Conservation (phyloP, 2,329 filamentous ascomycete genomes). For the Beauveria asiatica region DNA sequence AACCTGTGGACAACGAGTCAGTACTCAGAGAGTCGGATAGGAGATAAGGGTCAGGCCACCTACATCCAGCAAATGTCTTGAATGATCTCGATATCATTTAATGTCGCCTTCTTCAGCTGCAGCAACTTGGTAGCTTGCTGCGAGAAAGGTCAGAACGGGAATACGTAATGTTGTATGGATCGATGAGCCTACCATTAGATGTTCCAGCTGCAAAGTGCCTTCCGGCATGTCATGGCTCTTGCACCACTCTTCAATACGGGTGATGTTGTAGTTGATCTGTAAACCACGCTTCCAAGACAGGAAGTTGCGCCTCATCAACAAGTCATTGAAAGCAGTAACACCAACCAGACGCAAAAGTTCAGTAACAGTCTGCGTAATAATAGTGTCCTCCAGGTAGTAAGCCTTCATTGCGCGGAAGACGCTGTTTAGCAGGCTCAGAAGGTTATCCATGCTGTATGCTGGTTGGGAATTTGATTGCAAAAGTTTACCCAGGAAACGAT, state of each 20-base stretch:
- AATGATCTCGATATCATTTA: slow-evolving; percentile 99
- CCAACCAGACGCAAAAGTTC: slow-evolving; percentile 89
- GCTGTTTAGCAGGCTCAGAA: slow-evolving; percentile 89
- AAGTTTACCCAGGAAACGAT: slow-evolving; percentile 94
- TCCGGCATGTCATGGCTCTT: slow-evolving; percentile 99
- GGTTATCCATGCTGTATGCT: slow-evolving; percentile 99
- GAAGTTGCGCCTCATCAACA: slow-evolving; percentile 97
- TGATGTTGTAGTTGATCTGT: slow-evolving; percentile 99
- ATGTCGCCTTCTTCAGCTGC: slow-evolving; percentile 95
- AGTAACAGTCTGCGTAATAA: slow-evolving; percentile 91
- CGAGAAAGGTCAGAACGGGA: slow-evolving; percentile 19
- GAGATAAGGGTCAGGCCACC: slow-evolving; percentile 30
- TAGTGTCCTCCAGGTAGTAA: slow-evolving; percentile 92
- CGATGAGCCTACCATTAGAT: slow-evolving; percentile 67
- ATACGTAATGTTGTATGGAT: background rate
- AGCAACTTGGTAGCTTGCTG: slow-evolving; percentile 96
- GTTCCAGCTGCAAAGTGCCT: slow-evolving; percentile 92
- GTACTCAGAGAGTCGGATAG: background rate
- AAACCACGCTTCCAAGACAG: slow-evolving; percentile 98
- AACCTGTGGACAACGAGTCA: slow-evolving; percentile 48
- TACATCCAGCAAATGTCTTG: slow-evolving; percentile 99
- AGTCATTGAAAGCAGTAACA: slow-evolving; percentile 95
- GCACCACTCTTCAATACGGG: slow-evolving; percentile 98
- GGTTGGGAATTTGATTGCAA: slow-evolving; percentile 82
- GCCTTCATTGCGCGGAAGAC: slow-evolving; percentile 99